A percentile compares a stretch with the other conserved stretches of the same genome.
Conservation (phyloP, 2,329 filamentous ascomycete species). For the Fusarium proliferatum region DNA sequence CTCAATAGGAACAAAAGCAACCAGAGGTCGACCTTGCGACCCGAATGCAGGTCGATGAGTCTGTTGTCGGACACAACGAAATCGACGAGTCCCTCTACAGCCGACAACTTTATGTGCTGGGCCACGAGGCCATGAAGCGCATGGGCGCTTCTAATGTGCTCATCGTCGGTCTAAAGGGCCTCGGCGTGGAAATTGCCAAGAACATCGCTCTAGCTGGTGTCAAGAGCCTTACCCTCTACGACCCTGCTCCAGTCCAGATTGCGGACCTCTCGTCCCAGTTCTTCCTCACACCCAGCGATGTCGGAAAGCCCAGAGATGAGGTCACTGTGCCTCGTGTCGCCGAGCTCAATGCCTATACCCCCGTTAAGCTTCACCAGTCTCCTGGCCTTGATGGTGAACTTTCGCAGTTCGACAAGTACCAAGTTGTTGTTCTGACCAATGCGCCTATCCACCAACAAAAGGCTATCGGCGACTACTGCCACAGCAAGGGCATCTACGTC, state of each 20-base stretch:
- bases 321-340: conserved; percentile 90
- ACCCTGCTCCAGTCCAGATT: conserved; percentile 85
- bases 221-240: conserved; percentile 94
- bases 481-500: conserved; percentile 91
- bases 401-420: conserved; percentile 86
- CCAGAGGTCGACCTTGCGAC: conserved; percentile 71
- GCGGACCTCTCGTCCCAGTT: conserved; percentile 96
- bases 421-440: conserved; percentile 91
- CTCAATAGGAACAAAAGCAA: conserved; percentile 61
- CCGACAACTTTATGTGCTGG: conserved; percentile 77
- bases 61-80: conserved; percentile 64
- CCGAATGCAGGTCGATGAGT: conserved; percentile 73
- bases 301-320: conserved; percentile 89
- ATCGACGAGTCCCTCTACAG: conserved; percentile 82
- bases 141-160: conserved; percentile 98
- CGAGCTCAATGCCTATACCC: conserved; percentile 96
- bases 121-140: conserved; percentile 93
- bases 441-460: conserved; percentile 84
- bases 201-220: conserved; percentile 98
- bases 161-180: conserved; percentile 88
- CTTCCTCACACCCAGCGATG: conserved; percentile 88
- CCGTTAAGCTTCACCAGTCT: conserved; percentile 80
- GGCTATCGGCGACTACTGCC: conserved; percentile 90
- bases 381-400: conserved; percentile 77
- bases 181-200: conserved; percentile 98